phyloP scores from a whole-genome alignment of 805 yeast genomes.

The Saccharomyces jurei region DNA sequence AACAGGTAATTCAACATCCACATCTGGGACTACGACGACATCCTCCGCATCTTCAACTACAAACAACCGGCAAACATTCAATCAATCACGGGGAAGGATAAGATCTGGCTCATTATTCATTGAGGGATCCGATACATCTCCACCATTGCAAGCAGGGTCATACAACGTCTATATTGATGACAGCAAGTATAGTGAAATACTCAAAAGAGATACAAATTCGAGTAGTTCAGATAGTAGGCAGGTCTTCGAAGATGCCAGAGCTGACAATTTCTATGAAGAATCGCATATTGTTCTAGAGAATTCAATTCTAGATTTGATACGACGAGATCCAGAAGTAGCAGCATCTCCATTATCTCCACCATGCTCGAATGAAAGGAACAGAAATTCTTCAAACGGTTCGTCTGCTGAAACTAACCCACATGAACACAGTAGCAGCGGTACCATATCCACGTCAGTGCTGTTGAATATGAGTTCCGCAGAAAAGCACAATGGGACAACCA shows the following conservation, averaged over 20 bases:
- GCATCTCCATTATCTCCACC: neutral
- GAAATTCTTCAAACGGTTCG: neutral
- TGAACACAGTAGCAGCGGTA: constrained; percentile 5
- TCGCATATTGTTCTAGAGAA: neutral
- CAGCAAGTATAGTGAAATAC: neutral
- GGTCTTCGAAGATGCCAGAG: neutral
- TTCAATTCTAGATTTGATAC: neutral
- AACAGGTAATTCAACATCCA: neutral
- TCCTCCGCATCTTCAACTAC: neutral
- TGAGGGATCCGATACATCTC: neutral
- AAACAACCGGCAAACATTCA: neutral
- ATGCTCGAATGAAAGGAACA: neutral
- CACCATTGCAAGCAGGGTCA: neutral
- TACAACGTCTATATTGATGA: neutral
- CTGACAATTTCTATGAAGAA: neutral
- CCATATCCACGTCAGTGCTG: constrained; percentile 9
- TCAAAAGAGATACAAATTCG: neutral
- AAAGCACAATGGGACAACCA: neutral
- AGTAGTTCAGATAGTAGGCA: neutral
- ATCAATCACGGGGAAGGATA: neutral
- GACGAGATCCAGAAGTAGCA: neutral
- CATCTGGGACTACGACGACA: neutral
- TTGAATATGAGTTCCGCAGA: neutral
- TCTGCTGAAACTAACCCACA: neutral
- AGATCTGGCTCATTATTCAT: neutral